Conservation (phyloP, 495 filamentous ascomycete genomes). For the Neurospora cerealis region DNA sequence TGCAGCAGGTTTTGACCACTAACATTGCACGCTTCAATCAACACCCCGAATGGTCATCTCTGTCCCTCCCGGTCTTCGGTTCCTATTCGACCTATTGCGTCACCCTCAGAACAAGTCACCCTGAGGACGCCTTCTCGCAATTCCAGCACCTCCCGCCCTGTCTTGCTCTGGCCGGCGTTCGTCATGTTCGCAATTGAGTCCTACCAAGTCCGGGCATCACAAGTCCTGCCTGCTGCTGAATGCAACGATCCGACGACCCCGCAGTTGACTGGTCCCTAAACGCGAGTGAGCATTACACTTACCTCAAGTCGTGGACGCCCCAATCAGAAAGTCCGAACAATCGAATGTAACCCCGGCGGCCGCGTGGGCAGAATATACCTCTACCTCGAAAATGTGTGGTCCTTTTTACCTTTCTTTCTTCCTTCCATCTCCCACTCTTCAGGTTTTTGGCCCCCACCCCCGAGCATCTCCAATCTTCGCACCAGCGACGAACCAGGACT, state of each 20-base stretch:
- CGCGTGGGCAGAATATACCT: neutral
- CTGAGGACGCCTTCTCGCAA: neutral
- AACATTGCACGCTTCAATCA: neutral
- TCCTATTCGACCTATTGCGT: neutral
- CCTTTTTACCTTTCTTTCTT: neutral
- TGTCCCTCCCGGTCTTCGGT: neutral
- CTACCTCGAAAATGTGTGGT: neutral
- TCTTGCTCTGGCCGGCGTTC: neutral
- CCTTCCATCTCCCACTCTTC: neutral
- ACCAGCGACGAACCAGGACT: neutral
- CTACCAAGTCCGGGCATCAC: neutral
- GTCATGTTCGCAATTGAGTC: neutral
- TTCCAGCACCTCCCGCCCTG: neutral
- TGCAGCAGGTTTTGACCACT: neutral
- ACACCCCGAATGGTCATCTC: neutral
- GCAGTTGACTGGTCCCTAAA: neutral
- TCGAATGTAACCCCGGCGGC: neutral
- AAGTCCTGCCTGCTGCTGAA: neutral
- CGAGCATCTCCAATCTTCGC: neutral
- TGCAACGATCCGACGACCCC: neutral
- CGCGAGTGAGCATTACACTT: neutral
- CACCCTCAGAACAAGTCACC: neutral
- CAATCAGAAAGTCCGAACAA: neutral
- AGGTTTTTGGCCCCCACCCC: neutral
- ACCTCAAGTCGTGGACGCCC: neutral